phyloP scores from a whole-genome alignment of 1,284 basidiomycete species.

The Ustilago sp. region DNA sequence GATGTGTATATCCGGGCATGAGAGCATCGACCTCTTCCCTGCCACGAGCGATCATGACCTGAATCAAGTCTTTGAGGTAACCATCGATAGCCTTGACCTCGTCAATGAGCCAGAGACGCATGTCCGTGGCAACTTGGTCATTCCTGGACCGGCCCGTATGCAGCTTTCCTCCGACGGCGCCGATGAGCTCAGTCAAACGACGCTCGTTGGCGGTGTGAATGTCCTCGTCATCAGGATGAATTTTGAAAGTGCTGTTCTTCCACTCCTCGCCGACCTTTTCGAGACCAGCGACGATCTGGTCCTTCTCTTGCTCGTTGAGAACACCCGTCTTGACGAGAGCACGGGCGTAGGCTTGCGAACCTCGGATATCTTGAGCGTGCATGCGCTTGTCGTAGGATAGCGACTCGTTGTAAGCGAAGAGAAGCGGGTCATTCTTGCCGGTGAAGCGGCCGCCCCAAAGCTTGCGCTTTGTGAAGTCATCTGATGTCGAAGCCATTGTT shows the following conservation, averaged over 20 bases:
- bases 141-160: conserved; percentile 97
- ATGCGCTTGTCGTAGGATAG: conserved; percentile 93
- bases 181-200: conserved; percentile 90
- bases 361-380: conserved; percentile 89
- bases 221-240: conserved; percentile 86
- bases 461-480: conserved; percentile 68
- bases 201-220: conserved; percentile 99
- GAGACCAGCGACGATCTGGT: conserved; percentile 83
- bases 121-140: conserved; percentile 97
- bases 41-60: conserved; percentile 89
- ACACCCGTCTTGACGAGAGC: conserved; percentile 84
- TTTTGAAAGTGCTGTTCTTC: conserved; percentile 71
- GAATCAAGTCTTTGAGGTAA: conserved; percentile 82
- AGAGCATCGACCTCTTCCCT: conserved; percentile 90
- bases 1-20: conserved; percentile 94
- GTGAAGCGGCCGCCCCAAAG: conserved; percentile 69
- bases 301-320: conserved; percentile 78
- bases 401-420: conserved; percentile 73
- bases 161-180: conserved; percentile 71
- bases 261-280: conserved; percentile 84
- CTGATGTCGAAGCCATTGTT: conserved; percentile 43
- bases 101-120: conserved; percentile 93
- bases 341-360: conserved; percentile 95
- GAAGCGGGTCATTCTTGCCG: conserved; percentile 65
- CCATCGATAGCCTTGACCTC: conserved; percentile 79